Evolutionary conservation across 73 alveolate genomes (phyloP), one percentile per base, ranked within the genome.

Genomic region (Stentor roeselii): DNA sequence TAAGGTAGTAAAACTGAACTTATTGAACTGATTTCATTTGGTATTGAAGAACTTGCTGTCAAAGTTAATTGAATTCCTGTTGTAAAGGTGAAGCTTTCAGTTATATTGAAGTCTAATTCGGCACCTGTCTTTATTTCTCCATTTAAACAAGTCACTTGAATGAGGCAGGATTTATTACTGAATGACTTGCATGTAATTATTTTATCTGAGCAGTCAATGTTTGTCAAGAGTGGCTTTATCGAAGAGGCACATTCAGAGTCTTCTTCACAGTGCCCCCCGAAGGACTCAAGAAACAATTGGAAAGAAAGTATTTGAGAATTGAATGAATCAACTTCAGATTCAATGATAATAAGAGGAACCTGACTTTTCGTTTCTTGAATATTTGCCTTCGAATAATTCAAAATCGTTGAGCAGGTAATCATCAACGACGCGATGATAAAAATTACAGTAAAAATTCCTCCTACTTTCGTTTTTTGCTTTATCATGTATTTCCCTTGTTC

Each of bases 291-390:
- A 30, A 67, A 35, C n/a, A n/a, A n/a, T n/a, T n/a, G n/a, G 0
- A 31, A 15, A 32, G 32, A 15, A 15, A 27, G 37, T 32, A 67
- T 67, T 27, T 67, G n/a, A 32, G 82, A 15, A 31, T 36, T 67
- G 2, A 67, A 32, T 67, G n/a, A 1, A 0, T 36, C n/a, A 14
- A 32, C 15, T 32, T 30, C 42, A n/a, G n/a, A 30, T 67, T 35
- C 27, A 30, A 67, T 31, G 2, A 31, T 15, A 27, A 67, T 30
- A 0, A 32, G 11, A 67, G 82, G 82, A 67, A 67, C 42, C 42
- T 27, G 32, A 67, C 60, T 50, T 67, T 67, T 67, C 0, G 82
- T 67, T 67, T 67, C 82, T 67, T 27, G 15, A 67, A 67, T 67
- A 67, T 67, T 67, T 15, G n/a, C 31, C 31, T 27, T 15, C 15